Base-by-base conservation (phyloP, 1,284 basidiomycete genomes). In the Trichosporon sp. region DNA sequence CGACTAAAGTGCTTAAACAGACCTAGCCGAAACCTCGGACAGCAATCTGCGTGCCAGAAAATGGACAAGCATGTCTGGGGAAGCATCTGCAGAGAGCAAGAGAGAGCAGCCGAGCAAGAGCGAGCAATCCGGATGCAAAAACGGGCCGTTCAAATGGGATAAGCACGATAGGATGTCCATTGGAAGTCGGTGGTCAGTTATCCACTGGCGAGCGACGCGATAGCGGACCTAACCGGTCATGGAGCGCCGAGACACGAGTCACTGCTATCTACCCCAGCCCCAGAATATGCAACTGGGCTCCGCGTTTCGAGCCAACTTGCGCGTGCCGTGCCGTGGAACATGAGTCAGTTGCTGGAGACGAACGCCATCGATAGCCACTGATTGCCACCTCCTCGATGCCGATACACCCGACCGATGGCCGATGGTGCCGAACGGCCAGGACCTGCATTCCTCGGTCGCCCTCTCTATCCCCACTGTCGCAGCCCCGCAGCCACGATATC, bases 401-500 rank as follows among this genome's bases (percentile, higher is more conserved):
- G 59, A 35, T 8, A 63, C 31, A 16, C 59, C 31, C 31, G 14
- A 10, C 38, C 38, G 38, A 40, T 40, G 38, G 38, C 38, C 38
- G 38, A 40, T 54, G 51, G 51, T 19, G 51, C 19, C 11, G 7
- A 26, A 2, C 51, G 51, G 19, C 6, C 19, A n/a, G 16, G 31
- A 35, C 2, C 19, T 7, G 16, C 59, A 35, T 63, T 63, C 59
- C 59, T 37, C 35, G 35, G 5, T 37, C 35, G 35, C 14, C 59
- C 59, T 32, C 59, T 37, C 59, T 35, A 63, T 14, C 59, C 16
- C 59, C 59, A 31, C 32, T 37, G 16, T n/a, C 14, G 16, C 2
- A n/a, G 32, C 21, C 51, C 59, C 32, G 59, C 59, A 35, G 59
- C 59, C 51, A 54, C 51, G 51, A 54, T 54, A 54, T 19, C 5